phyloP scores from a whole-genome alignment of 1,139 yeast genomes.

The Geotrichum macrosporum region DNA sequence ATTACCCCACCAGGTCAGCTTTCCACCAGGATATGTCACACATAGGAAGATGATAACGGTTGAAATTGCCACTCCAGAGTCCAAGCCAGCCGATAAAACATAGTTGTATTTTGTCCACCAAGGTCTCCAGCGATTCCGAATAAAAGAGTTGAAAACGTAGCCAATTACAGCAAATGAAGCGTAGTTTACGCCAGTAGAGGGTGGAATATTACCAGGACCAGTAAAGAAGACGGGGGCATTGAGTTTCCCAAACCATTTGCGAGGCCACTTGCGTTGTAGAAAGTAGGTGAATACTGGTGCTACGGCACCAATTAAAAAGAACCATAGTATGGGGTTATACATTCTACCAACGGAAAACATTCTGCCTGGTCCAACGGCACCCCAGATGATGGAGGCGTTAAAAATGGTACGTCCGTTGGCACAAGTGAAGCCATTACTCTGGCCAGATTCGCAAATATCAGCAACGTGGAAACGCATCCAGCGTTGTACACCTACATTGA shows the following conservation, averaged over 20 bases:
- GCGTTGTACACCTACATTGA: constrained; percentile 38
- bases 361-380: constrained; percentile 50
- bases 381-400: constrained; percentile 53
- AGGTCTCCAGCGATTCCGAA: constrained; percentile 33
- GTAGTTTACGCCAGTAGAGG: constrained; percentile 43
- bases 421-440: constrained; percentile 43
- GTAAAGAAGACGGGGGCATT: constrained; percentile 42
- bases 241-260: constrained; percentile 38
- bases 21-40: constrained; percentile 43
- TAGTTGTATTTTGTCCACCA: constrained; percentile 72
- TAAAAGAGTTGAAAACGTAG: constrained; percentile 40
- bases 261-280: constrained; percentile 44
- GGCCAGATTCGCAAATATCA: constrained; percentile 44
- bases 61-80: constrained; percentile 45
- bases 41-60: constrained; percentile 46
- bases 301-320: constrained; percentile 42
- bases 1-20: constrained; percentile 51
- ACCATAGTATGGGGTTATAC: constrained; percentile 39
- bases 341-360: constrained; percentile 38
- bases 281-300: constrained; percentile 42
- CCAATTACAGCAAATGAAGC: constrained; percentile 42
- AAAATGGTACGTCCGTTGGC: constrained; percentile 44
- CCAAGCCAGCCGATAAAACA: constrained; percentile 41
- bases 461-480: constrained; percentile 44
- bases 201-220: constrained; percentile 43